Conservation (phyloP, 768 basidiomycete genomes). For the Pisolithus microcarpus region DNA sequence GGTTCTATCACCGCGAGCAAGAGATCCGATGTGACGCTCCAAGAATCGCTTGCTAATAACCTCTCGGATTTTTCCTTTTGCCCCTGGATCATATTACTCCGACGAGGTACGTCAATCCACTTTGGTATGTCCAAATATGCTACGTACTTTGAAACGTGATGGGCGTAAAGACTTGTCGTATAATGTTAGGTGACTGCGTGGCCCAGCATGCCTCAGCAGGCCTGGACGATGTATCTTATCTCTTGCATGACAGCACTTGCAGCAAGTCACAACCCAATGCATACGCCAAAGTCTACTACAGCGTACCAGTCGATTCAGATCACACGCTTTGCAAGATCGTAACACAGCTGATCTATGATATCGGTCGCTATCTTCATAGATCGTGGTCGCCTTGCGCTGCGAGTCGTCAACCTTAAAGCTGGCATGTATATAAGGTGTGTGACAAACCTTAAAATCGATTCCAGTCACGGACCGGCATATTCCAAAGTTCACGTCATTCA, state of each 20-base stretch:
- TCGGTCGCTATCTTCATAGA: neutral
- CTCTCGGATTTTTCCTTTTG: constrained; percentile 14
- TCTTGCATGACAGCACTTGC: constrained; percentile 14
- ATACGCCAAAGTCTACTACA: too few relatives aligned
- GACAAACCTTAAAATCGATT: constrained; percentile 1
- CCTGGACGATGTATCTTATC: constrained; percentile 18
- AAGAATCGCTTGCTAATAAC: neutral
- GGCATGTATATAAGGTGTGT: constrained; percentile 8
- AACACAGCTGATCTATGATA: too few relatives aligned
- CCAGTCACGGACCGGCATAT: constrained; percentile 10
- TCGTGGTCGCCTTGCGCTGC: neutral
- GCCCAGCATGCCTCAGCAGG: constrained; percentile 22
- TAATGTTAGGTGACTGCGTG: neutral
- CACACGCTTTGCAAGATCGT: neutral
- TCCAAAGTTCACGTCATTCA: constrained; percentile 28
- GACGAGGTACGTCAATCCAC: constrained; percentile 7
- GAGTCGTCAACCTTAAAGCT: neutral
- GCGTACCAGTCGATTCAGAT: neutral
- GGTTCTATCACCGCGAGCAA: constrained; percentile 22
- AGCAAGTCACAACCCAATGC: too few relatives aligned
- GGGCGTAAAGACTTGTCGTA: constrained; percentile 18
- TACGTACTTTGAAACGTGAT: constrained; percentile 14
- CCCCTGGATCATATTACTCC: constrained; percentile 24
- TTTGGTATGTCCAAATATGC: constrained; percentile 5
- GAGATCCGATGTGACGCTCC: constrained; percentile 10